Evolutionary conservation across 2,329 filamentous ascomycete species (phyloP).

Genomic region (Atkinsonella texensis): DNA sequence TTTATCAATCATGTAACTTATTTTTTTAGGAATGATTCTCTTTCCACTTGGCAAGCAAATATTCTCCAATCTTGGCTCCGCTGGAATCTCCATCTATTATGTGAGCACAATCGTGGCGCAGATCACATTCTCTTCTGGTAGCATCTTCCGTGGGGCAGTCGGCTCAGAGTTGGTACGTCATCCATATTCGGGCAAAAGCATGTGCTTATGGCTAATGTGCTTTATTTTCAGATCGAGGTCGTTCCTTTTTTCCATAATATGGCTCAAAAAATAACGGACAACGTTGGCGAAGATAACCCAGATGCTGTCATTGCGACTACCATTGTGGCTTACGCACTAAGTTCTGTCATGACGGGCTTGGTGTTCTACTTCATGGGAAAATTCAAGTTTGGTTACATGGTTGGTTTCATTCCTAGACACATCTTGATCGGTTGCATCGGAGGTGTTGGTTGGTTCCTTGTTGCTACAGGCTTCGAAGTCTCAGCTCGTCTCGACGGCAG

Average conservation of each 20-base stretch:
- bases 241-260: conserved; percentile 99
- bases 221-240: conserved; percentile 67
- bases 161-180: conserved; percentile 75
- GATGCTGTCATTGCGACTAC: conserved; percentile 88
- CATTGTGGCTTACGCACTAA: conserved; percentile 80
- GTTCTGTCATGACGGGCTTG: conserved; percentile 78
- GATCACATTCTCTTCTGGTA: conserved; percentile 75
- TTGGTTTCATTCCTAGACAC: conserved; percentile 92
- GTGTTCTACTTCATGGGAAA: conserved; percentile 87
- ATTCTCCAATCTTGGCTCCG: conserved; percentile 75
- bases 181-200: not conserved
- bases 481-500: conserved; percentile 79
- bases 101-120: conserved; percentile 94
- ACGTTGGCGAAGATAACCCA: conserved; percentile 67
- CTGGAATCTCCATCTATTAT: conserved; percentile 97
- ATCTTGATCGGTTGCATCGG: conserved; percentile 97
- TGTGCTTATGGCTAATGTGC: not conserved
- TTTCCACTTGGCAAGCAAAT: conserved; percentile 83
- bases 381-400: conserved; percentile 79
- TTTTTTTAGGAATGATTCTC: conserved; percentile 63
- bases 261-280: conserved; percentile 73
- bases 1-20: conserved; percentile 10
- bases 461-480: conserved; percentile 86
- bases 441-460: conserved; percentile 88
- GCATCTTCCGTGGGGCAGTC: conserved; percentile 79